A percentile compares a stretch with the other conserved stretches of the same genome.
Conservation (phyloP, 2,329 filamentous ascomycete species). For the Diplocarpon rosae region DNA sequence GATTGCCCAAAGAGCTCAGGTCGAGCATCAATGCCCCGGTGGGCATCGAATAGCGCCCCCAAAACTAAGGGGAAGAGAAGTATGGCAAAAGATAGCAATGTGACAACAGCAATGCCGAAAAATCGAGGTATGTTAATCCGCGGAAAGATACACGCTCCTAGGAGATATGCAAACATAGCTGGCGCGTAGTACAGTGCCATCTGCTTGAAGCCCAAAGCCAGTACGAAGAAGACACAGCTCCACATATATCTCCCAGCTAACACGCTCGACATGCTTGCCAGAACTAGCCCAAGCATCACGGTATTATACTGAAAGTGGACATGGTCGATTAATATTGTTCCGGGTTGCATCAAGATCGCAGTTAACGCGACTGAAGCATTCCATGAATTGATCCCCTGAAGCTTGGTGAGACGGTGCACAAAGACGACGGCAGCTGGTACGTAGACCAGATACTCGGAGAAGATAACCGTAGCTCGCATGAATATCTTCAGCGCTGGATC, state of each 20-base stretch:
- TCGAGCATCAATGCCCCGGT: conserved; percentile 47
- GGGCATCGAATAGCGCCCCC: conserved; percentile 58
- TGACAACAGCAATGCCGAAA: conserved; percentile 63
- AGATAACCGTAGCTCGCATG: conserved; percentile 85
- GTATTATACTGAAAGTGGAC: conserved; percentile 98
- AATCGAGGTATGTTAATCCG: conserved; percentile 56
- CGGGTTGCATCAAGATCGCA: conserved; percentile 86
- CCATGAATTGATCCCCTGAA: conserved; percentile 70
- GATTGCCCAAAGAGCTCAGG: conserved; percentile 46
- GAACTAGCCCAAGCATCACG: conserved; percentile 87
- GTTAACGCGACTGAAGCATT: conserved; percentile 74
- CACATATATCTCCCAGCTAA: conserved; percentile 75
- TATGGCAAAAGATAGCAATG: conserved; percentile 59
- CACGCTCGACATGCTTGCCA: conserved; percentile 82
- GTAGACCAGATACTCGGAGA: conserved; percentile 86
- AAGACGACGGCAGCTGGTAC: conserved; percentile 80
- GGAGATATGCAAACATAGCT: conserved; percentile 79
- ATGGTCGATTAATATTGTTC: conserved; percentile 84
- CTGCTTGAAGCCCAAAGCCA: conserved; percentile 93
- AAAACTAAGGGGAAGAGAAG: conserved; percentile 66
- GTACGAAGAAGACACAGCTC: conserved; percentile 89
- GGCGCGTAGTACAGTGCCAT: conserved; percentile 98
- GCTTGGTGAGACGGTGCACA: conserved; percentile 66
- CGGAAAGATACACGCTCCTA: conserved; percentile 77
- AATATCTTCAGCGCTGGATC: conserved; percentile 77